These are phyloP conservation scores for Claviceps sp. DNA, from an alignment of 2,329 filamentous ascomycete species.

Conservation along the genomic window DNA sequence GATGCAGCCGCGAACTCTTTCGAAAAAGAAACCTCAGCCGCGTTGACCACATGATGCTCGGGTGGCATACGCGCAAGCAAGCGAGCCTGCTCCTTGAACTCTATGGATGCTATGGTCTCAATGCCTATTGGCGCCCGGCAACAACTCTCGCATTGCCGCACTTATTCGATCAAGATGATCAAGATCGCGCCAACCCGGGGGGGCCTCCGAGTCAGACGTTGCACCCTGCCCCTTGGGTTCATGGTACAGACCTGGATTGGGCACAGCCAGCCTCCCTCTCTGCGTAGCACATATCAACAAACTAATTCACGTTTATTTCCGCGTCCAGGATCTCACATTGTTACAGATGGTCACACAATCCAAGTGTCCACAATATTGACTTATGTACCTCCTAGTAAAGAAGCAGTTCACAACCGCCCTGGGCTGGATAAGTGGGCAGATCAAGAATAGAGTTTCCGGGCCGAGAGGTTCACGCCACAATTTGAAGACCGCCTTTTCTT, in stretches of 20 bases:
- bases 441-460: neutral
- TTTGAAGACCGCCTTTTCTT: neutral
- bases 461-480: neutral
- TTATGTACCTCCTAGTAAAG: neutral
- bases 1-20: too few relatives aligned
- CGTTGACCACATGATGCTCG: neutral
- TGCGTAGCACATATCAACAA: neutral
- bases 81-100: neutral
- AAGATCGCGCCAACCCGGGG: neutral
- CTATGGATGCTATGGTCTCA: neutral
- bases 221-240: neutral
- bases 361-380: neutral
- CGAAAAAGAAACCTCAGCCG: neutral
- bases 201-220: neutral
- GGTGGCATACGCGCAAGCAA: neutral
- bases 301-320: neutral
- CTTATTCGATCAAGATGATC: neutral
- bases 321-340: neutral
- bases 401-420: neutral
- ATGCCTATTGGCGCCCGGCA: neutral
- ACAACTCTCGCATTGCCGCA: too few relatives aligned
- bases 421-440: neutral
- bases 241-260: neutral
- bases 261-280: neutral
- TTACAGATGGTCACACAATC: conserved; percentile 1